A percentile compares a stretch with the other conserved stretches of the same genome.
These are phyloP conservation scores for Penicillium ochrochloron DNA, from an alignment of 495 filamentous ascomycete genomes.

Conservation along the genomic window DNA sequence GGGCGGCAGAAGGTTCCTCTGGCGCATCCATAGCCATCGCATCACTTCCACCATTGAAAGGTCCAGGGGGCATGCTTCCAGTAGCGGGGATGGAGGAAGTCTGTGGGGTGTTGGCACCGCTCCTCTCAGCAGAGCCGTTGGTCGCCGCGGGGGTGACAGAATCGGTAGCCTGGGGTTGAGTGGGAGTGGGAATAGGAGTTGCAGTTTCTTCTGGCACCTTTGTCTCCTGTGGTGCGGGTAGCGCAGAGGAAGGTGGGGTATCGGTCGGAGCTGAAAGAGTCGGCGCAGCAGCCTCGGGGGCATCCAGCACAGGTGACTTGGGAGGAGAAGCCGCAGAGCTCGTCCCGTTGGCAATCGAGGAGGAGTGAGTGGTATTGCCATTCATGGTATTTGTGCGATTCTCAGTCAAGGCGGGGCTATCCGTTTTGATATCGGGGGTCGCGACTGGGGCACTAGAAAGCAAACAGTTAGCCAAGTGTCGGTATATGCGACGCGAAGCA, in stretches of 20 bases:
- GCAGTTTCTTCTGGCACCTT: constrained; percentile 12
- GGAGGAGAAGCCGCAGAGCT: constrained; percentile 38
- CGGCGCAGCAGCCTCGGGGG: constrained; percentile 17
- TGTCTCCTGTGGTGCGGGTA: constrained; percentile 19
- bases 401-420: constrained; percentile 21
- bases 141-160: constrained; percentile 6
- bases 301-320: constrained; percentile 36
- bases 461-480: constrained; percentile 18
- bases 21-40: constrained; percentile 29
- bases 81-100: constrained; percentile 1
- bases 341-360: constrained; percentile 37
- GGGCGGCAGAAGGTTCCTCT: constrained; percentile 13
- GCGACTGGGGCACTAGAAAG: constrained; percentile 23
- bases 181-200: neutral
- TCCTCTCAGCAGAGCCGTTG: constrained; percentile 13
- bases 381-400: constrained; percentile 33
- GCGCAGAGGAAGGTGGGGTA: constrained; percentile 5
- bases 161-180: constrained; percentile 4
- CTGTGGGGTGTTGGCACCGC: constrained; percentile 12
- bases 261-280: constrained; percentile 14
- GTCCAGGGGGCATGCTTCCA: constrained; percentile 4
- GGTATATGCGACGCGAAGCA: neutral
- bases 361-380: constrained; percentile 32
- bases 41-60: constrained; percentile 18
- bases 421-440: constrained; percentile 29